Conservation (phyloP, 2,329 filamentous ascomycete species). For the Fusarium sp. region DNA sequence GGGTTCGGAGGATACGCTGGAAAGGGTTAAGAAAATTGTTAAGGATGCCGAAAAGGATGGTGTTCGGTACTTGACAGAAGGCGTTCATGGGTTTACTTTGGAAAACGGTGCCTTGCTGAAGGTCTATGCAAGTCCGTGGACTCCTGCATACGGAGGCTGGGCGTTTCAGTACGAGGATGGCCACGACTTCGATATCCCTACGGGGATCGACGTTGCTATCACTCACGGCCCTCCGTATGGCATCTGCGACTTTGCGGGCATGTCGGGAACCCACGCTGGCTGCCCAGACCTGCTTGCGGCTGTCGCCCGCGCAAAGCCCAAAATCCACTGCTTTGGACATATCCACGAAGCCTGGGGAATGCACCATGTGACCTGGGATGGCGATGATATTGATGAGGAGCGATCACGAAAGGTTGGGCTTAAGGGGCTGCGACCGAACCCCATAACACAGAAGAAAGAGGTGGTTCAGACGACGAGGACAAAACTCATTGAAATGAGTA, state of each 20-base stretch:
- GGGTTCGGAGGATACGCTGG: slow-evolving; percentile 43
- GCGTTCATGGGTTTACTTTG: slow-evolving; percentile 61
- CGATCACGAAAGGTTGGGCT: slow-evolving; percentile 55
- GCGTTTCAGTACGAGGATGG: slow-evolving; percentile 63
- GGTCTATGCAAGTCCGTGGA: slow-evolving; percentile 67
- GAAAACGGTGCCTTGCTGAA: slow-evolving; percentile 62
- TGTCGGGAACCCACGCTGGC: slow-evolving; percentile 53
- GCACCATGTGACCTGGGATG: slow-evolving; percentile 64
- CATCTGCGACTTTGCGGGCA: slow-evolving; percentile 58
- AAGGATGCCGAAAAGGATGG: slow-evolving; percentile 52
- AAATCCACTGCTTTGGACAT: slow-evolving; percentile 69
- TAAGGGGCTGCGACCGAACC: slow-evolving; percentile 41
- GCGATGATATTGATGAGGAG: slow-evolving; percentile 56
- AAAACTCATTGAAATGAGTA: slow-evolving; percentile 40
- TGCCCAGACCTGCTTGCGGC: slow-evolving; percentile 61
- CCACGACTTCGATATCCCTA: slow-evolving; percentile 56
- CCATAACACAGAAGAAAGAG: slow-evolving; percentile 35
- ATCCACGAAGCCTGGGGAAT: slow-evolving; percentile 72
- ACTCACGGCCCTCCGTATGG: slow-evolving; percentile 68
- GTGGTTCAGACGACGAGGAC: slow-evolving; percentile 21
- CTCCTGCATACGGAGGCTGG: slow-evolving; percentile 60
- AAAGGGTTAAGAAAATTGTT: slow-evolving; percentile 56
- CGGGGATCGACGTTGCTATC: slow-evolving; percentile 60
- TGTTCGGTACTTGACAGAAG: slow-evolving; percentile 63
- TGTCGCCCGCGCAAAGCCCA: slow-evolving; percentile 58